Conservation (phyloP, 140 eudicot genomes). For the Erigeron philadelphicus region DNA sequence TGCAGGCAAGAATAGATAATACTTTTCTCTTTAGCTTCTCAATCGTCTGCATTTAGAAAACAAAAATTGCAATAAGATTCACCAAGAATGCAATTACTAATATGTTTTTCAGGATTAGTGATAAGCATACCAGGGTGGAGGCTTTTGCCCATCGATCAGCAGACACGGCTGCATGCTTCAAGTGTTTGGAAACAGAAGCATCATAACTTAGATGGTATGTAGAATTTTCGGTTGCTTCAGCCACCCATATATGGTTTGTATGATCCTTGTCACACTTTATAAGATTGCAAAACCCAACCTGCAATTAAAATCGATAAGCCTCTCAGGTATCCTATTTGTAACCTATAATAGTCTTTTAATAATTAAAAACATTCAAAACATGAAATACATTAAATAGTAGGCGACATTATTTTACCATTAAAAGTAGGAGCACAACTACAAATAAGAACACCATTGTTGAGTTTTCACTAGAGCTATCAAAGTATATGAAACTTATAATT, state of each 20-base stretch:
- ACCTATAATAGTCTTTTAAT: background rate
- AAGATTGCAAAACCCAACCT: conserved; percentile 86
- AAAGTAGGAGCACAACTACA: background rate
- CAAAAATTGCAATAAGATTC: background rate
- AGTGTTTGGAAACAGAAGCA: conserved; percentile 38
- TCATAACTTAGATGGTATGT: conserved; percentile 63
- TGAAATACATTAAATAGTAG: background rate
- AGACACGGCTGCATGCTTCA: conserved; percentile 52
- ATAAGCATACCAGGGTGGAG: conserved; percentile 50
- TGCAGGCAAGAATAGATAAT: conserved; percentile 45
- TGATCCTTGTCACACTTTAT: conserved; percentile 62
- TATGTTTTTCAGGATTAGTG: background rate
- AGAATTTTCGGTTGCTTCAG: conserved; percentile 82
- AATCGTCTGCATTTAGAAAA: conserved; percentile 44
- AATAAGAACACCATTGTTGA: background rate
- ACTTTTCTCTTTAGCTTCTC: conserved; percentile 55
- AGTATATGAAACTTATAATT: no score
- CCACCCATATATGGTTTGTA: conserved; percentile 67
- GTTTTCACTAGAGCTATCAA: background rate
- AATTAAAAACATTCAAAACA: no score
- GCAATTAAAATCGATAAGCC: conserved; percentile 1
- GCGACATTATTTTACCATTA: background rate
- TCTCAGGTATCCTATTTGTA: background rate
- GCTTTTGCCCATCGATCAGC: conserved; percentile 58
- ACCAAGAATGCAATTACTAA: background rate